These are phyloP conservation scores for Dictyostelium purpureum DNA, from an alignment of 78 protist species.

Conservation along the genomic window DNA sequence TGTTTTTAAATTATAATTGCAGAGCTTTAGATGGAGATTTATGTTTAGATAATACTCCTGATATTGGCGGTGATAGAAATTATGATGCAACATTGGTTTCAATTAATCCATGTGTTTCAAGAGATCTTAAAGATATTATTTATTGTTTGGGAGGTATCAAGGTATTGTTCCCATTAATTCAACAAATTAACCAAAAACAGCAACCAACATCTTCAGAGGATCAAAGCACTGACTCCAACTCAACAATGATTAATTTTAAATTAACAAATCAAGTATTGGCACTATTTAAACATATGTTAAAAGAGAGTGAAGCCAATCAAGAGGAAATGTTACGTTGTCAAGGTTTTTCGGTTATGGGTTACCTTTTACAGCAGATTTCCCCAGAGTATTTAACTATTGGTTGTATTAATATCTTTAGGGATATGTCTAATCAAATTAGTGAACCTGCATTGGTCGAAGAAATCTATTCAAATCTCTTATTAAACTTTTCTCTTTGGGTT, in stretches of 20 bases:
- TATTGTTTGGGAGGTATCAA: slow-evolving; percentile 76
- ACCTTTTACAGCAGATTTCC: slow-evolving; percentile 19
- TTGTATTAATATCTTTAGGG: slow-evolving; percentile 48
- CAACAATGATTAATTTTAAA: background rate
- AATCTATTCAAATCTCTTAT: slow-evolving; percentile 9
- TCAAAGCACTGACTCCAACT: background rate
- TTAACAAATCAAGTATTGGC: slow-evolving; percentile 52
- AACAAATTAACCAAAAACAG: slow-evolving; percentile 18
- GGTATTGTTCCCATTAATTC: slow-evolving; percentile 54
- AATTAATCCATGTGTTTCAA: slow-evolving; percentile 58
- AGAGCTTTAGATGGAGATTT: slow-evolving; percentile 73
- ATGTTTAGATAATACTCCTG: slow-evolving; percentile 60
- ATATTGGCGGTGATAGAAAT: slow-evolving; percentile 57
- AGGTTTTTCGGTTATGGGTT: slow-evolving; percentile 54
- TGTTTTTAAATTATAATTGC: slow-evolving; percentile 69
- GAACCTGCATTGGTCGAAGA: slow-evolving; percentile 62
- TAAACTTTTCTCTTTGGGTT: slow-evolving; percentile 56
- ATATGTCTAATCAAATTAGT: slow-evolving; percentile 51
- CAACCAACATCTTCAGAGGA: background rate
- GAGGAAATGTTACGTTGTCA: slow-evolving; percentile 65
- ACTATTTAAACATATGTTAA: slow-evolving; percentile 51
- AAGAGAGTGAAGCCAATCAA: slow-evolving; percentile 69
- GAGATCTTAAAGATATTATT: slow-evolving; percentile 74
- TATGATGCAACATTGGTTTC: slow-evolving; percentile 55
- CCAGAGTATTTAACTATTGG: slow-evolving; percentile 37